These are phyloP conservation scores for Chlorophyllum brunneum DNA, from an alignment of 768 basidiomycete species.

Conservation along the genomic window DNA sequence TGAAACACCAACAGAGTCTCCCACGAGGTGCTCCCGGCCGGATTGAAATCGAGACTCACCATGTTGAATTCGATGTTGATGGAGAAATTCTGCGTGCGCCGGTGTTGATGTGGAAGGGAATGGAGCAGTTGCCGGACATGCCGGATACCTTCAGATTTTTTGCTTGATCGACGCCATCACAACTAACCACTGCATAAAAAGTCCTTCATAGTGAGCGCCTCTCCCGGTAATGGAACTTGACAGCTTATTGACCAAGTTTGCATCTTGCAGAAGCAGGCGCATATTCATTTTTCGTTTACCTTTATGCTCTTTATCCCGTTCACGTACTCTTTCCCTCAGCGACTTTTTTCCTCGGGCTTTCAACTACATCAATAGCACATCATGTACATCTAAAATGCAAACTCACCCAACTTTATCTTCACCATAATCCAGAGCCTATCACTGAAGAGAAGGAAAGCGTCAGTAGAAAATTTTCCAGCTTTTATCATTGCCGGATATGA, in stretches of 20 bases:
- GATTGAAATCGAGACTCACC: background rate
- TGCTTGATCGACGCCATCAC: background rate
- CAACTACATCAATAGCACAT: no score
- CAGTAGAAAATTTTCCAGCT: no score
- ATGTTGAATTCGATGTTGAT: background rate
- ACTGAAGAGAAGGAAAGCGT: no score
- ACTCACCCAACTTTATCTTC: no score
- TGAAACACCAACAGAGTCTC: background rate
- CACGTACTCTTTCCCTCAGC: no score
- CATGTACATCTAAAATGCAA: no score
- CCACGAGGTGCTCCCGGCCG: background rate
- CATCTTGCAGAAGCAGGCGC: background rate
- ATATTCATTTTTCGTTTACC: background rate
- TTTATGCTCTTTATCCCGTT: no score
- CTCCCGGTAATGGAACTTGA: background rate
- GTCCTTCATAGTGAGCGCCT: background rate
- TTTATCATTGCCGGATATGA: no score
- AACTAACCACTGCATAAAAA: background rate
- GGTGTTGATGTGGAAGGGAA: constrained; percentile 10
- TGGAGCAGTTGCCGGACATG: background rate
- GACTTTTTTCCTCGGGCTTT: no score
- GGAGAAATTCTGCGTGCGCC: background rate
- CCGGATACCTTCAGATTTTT: background rate
- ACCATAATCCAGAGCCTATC: no score
- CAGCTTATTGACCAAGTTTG: background rate